Evolutionary conservation across 2,329 filamentous ascomycete genomes (phyloP), one percentile per base, ranked within the genome.

Genomic region (Amesomyces nigricolor): DNA sequence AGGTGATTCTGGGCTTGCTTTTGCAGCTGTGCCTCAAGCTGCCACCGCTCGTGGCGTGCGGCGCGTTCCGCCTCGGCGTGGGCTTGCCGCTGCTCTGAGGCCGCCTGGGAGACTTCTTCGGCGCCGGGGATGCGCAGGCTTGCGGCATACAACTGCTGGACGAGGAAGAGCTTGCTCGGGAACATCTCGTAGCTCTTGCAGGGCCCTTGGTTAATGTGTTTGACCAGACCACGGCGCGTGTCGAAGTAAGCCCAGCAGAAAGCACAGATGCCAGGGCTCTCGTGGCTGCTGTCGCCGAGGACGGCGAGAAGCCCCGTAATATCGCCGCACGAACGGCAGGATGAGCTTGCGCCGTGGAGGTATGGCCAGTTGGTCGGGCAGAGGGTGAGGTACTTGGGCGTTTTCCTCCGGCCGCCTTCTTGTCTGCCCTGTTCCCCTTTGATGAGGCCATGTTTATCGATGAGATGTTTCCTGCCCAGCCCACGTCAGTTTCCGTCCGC

Each of bases 331-430:
- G 17, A 29, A 1, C 26, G 19, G 50, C 58, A 60, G 0, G 55
- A 58, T 1, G 58, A 53, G 10, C 13, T 48, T 2, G 43, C 29
- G 10, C 45, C 47, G 50, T 58, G 29, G 22, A 16, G 54, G 29
- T 42, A 60, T 9, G 55, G 58, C 56, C 56, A 58, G 46, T 60
- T 30, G 37, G 52, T 52, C 8, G 56, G 58, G 43, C 58, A 60
- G n/a, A 60, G 38, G n/a, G 58, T 52, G 17, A 58, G 50, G 29
- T 60, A 60, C 39, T 56, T 58, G 17, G 56, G 56, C 17, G 47
- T 5, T 16, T 56, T 58, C 7, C 43, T 38, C 14, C 26, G n/a
- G 10, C 55, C 52, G 22, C 49, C 50, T 29, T 49, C 58, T 9
- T 26, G 45, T 13, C 55, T 6, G 16, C 58, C 52, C 13, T 56